These are phyloP conservation scores for Coprinellus micaceus DNA, from an alignment of 768 basidiomycete genomes.

Conservation along the genomic window DNA sequence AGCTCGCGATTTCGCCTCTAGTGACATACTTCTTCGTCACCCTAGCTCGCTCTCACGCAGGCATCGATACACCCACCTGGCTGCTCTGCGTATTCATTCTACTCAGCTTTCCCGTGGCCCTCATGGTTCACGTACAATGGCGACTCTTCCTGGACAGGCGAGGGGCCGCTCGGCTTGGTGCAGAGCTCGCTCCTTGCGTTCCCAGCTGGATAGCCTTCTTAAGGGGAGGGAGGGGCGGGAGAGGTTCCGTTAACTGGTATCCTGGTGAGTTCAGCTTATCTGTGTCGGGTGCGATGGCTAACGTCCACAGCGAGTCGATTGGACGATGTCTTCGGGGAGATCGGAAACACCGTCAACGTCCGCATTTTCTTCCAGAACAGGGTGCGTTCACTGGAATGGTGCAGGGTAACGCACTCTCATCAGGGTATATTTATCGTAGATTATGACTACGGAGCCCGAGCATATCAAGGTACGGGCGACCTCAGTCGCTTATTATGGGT, in stretches of 20 bases:
- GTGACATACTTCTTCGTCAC: constrained; percentile 13
- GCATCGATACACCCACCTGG: constrained; percentile 9
- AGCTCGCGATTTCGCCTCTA: constrained; percentile 18
- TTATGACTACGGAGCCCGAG: neutral
- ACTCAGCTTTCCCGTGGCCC: constrained; percentile 16
- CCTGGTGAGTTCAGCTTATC: constrained; percentile 22
- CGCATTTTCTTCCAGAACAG: constrained; percentile 23
- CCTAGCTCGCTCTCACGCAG: constrained; percentile 1
- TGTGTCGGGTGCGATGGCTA: neutral
- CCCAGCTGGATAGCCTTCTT: constrained; percentile 20
- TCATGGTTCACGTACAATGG: constrained; percentile 14
- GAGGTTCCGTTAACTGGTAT: constrained; percentile 27
- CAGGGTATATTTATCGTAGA: constrained; percentile 13
- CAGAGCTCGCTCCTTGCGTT: constrained; percentile 16
- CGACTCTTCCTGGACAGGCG: constrained; percentile 10
- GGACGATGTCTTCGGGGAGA: constrained; percentile 22
- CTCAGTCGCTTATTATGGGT: neutral
- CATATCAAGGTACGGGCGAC: constrained; percentile 19
- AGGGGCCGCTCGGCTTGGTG: constrained; percentile 19
- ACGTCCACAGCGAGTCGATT: constrained; percentile 15
- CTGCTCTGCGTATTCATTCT: constrained; percentile 10
- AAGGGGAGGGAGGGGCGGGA: constrained; percentile 3
- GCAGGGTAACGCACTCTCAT: no score
- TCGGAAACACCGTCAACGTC: constrained; percentile 19
- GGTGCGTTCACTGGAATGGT: constrained; percentile 16